Base-by-base conservation (phyloP, 371 early-diverging fungal genomes). In the Mucor plumbeus region DNA sequence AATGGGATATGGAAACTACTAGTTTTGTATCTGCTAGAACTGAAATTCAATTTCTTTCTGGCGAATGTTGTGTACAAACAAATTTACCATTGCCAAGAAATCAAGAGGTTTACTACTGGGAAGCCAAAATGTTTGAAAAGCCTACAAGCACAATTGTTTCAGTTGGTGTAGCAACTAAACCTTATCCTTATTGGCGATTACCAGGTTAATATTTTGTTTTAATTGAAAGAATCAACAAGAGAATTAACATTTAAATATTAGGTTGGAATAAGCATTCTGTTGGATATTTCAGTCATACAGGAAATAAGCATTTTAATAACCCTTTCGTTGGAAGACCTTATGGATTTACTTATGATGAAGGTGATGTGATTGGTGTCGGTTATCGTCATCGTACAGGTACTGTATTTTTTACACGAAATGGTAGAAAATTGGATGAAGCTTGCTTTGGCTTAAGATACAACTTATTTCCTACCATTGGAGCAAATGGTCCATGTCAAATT, bases 401-500 rank as follows among this genome's bases (percentile, higher is more conserved):
- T 1, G 73, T 92, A 36, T 92, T 91, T 74, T 92, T 91, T 59
- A 92, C 93, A n/a, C 83, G 87, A 44, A 92, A 93, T 70, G 93
- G 93, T n/a, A 83, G 83, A 44, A 85, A 83, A 68, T 41, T 87
- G 17, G 87, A 85, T 33, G 87, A 86, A 63, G 87, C 88, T 11
- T 84, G 78, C 56, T 81, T 82, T 21, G 86, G 85, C 0, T 64
- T 85, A n/a, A 67, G 83, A 47, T 82, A 79, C 67, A 87, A 86
- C 58, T 61, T 87, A n/a, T 89, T 87, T 61, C 89, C 89, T 15
- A 86, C 88, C 7, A 80, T 89, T 53, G 87, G 86, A 7, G 88
- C 88, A 14, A 85, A 86, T 66, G 89, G 88, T 1, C 89, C 89
- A 19, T 87, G 88, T 61, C 79, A 80, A 54, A 70, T 89, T 5